Evolutionary conservation across 31 red algal species (phyloP).

Genomic region (Odonthalia washingtoniensis): DNA sequence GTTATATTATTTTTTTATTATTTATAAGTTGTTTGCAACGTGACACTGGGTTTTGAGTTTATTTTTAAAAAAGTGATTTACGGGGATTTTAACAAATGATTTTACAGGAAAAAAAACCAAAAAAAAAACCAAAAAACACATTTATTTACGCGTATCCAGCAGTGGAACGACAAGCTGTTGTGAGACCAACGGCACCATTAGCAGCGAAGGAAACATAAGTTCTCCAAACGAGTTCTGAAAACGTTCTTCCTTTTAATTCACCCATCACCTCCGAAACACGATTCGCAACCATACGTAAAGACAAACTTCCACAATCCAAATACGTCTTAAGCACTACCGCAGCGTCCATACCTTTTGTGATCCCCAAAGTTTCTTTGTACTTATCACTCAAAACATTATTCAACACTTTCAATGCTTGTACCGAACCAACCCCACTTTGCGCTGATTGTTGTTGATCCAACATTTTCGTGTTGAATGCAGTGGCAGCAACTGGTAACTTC

Average conservation of each 20-base stretch:
- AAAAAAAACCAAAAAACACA: too few species aligned
- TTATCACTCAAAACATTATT: slow-evolving; percentile 7
- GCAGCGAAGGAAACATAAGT: slow-evolving; percentile 18
- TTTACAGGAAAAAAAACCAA: too few species aligned
- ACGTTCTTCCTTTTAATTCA: slow-evolving; percentile 27
- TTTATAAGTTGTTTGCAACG: too few species aligned
- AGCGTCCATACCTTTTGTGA: background rate
- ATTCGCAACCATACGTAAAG: slow-evolving; percentile 40
- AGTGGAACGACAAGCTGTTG: background rate
- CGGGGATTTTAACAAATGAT: too few species aligned
- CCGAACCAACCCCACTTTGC: slow-evolving; percentile 21
- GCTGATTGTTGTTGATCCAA: too few species aligned
- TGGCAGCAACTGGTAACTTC: slow-evolving; percentile 29
- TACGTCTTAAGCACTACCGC: slow-evolving; percentile 39
- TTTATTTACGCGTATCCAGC: too few species aligned
- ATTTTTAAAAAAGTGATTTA: too few species aligned
- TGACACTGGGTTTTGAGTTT: too few species aligned
- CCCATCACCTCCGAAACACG: slow-evolving; percentile 23
- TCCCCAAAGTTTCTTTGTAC: slow-evolving; percentile 8
- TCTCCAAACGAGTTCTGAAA: slow-evolving; percentile 70
- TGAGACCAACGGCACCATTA: background rate
- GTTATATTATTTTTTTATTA: too few species aligned
- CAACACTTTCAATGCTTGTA: slow-evolving; percentile 17
- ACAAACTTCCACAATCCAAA: slow-evolving; percentile 51
- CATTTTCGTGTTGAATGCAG: background rate